Evolutionary conservation across 1,284 basidiomycete genomes (phyloP).

Genomic region (Cutaneotrichosporon sp.): DNA sequence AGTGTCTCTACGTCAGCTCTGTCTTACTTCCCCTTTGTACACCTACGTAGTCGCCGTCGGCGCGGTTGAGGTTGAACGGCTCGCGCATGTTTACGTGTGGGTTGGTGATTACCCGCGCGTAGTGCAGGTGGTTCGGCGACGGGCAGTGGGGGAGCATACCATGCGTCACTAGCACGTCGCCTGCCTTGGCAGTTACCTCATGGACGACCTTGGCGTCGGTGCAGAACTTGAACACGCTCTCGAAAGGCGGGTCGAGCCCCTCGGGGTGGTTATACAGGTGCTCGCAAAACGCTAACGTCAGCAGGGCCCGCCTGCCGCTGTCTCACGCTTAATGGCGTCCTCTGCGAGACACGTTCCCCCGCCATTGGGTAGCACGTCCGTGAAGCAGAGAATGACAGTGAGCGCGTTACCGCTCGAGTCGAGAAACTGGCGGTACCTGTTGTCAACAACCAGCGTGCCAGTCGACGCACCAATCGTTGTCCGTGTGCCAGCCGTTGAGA

Average conservation of each 20-base stretch:
- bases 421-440: constrained; percentile 34
- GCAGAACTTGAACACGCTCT: constrained; percentile 17
- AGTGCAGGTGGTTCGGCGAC: constrained; percentile 29
- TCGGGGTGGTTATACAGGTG: constrained; percentile 27
- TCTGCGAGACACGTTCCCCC: constrained; percentile 28
- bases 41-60: constrained; percentile 31
- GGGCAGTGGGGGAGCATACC: constrained; percentile 29
- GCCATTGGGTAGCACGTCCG: constrained; percentile 23
- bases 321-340: constrained; percentile 26
- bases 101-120: constrained; percentile 33
- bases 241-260: constrained; percentile 29
- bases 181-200: constrained; percentile 23
- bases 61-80: constrained; percentile 30
- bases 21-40: not conserved
- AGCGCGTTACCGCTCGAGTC: constrained; percentile 30
- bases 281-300: constrained; percentile 17
- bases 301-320: not conserved
- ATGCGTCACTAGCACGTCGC: constrained; percentile 32
- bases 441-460: not conserved
- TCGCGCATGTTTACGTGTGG: constrained; percentile 31
- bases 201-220: constrained; percentile 10
- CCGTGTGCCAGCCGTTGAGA: constrained; percentile 26
- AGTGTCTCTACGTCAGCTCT: constrained; percentile 23
- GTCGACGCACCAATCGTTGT: constrained; percentile 30
- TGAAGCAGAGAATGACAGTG: constrained; percentile 32